phyloP scores from a whole-genome alignment of 805 yeast species.

The Myxozyma melibiosi region DNA sequence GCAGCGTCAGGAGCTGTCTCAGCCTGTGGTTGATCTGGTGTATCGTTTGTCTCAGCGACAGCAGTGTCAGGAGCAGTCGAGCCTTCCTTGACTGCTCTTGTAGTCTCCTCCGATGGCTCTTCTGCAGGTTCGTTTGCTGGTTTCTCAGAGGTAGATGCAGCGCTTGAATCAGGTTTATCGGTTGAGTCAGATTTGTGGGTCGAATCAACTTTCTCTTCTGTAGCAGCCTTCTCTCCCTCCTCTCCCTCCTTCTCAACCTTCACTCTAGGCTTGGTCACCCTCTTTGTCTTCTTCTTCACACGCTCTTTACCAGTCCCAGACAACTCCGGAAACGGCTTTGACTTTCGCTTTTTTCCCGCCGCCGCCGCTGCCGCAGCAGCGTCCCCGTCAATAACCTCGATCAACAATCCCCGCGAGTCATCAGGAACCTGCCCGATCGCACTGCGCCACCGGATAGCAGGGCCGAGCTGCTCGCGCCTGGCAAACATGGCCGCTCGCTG shows the following conservation, averaged over 20 bases:
- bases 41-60: too few relatives aligned
- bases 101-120: too few relatives aligned
- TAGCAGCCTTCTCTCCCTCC: constrained; percentile 4
- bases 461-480: constrained; percentile 53
- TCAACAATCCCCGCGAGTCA: constrained; percentile 10
- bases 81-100: too few relatives aligned
- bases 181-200: too few relatives aligned
- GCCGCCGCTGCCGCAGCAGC: constrained; percentile 40
- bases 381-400: constrained; percentile 37
- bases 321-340: constrained; percentile 5
- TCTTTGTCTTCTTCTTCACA: constrained; percentile 27
- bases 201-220: background rate
- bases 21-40: too few relatives aligned
- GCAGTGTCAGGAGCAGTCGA: too few relatives aligned
- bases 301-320: constrained; percentile 7
- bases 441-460: constrained; percentile 59
- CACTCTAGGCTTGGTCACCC: constrained; percentile 6
- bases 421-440: constrained; percentile 52
- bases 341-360: constrained; percentile 37
- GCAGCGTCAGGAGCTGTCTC: too few relatives aligned
- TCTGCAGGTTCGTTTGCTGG: too few relatives aligned
- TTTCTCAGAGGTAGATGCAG: too few relatives aligned
- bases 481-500: constrained; percentile 74
- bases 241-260: constrained; percentile 5
- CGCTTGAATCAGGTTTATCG: too few relatives aligned